Percentiles rank a stretch among this genome's conserved stretches.
Conservation (phyloP, 352 stramenopile genomes). For the Phytophthora syringae region DNA sequence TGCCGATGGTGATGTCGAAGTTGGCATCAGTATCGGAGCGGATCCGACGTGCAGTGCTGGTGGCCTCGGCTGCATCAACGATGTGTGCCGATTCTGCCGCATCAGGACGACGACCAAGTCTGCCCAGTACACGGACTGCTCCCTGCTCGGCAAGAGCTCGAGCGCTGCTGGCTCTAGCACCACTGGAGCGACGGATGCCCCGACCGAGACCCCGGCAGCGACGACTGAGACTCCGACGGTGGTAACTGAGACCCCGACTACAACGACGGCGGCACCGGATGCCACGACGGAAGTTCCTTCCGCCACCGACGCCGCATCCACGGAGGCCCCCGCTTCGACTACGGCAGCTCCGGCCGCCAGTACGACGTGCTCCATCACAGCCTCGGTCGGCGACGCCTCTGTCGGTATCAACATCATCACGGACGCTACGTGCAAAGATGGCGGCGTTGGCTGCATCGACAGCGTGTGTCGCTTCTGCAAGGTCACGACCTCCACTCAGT, state of each 20-base stretch:
- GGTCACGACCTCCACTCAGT: constrained; percentile 21
- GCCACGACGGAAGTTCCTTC: constrained; percentile 6
- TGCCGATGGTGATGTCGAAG: constrained; percentile 28
- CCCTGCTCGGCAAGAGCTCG: constrained; percentile 17
- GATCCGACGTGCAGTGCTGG: constrained; percentile 39
- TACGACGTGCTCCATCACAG: constrained; percentile 19
- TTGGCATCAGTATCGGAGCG: constrained; percentile 44
- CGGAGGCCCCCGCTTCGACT: not conserved
- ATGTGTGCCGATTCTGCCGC: constrained; percentile 56
- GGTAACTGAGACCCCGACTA: constrained; percentile 2
- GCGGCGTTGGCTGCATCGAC: constrained; percentile 48
- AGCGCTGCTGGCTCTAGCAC: constrained; percentile 4
- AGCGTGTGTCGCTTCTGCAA: constrained; percentile 59
- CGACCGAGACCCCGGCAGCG: not conserved
- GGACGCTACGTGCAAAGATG: constrained; percentile 36
- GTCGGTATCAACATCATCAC: constrained; percentile 47
- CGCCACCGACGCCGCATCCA: constrained; percentile 34
- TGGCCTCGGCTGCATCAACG: constrained; percentile 46
- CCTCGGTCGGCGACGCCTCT: constrained; percentile 31
- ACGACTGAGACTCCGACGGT: constrained; percentile 16
- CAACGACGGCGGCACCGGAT: constrained; percentile 5
- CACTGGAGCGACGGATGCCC: not conserved
- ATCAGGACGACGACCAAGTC: constrained; percentile 24
- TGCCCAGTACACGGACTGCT: constrained; percentile 27
- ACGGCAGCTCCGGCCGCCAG: not conserved